Evolutionary conservation across 2,329 filamentous ascomycete genomes (phyloP), one percentile per base, ranked within the genome.

Genomic region (Camptophora hylomeconis): DNA sequence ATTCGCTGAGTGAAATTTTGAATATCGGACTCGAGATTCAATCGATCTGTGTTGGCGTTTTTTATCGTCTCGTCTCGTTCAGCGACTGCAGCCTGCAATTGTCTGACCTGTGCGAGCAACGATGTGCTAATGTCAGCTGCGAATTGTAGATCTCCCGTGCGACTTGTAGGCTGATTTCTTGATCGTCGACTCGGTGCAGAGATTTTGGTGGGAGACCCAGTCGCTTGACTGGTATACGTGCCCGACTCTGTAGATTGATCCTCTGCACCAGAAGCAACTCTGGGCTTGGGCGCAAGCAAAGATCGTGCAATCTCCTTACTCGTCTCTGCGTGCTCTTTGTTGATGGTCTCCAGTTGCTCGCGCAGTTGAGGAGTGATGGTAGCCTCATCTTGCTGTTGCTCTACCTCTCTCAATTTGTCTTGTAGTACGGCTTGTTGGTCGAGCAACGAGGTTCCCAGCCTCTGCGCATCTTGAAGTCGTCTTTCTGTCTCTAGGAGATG

Each of bases 121-220:
- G 84, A 93, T 5, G 83, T 93, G 49, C 84, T 94, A 46, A 98
- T 94, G 50, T 98, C 87, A 28, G 89, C 86, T n/a, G 87, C 89
- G 49, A 98, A 92, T 45, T 94, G 84, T 49, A 98, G 92, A 48
- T 98, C 89, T 51, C 95, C 84, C 8, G 92, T 77, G 28, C 86
- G 75, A 49, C 76, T 89, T 7, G 79, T 72, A 2, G 82, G 80
- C 50, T 94, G 87, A 45, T 95, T 95, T 32, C 89, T 72, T 50
- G 89, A 71, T 52, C 86, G 89, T 42, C 87, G 73, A 43, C 81
- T 87, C 1, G 84, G 84, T 6, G 89, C 80, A 45, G 69, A 80
- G 38, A 92, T 66, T 58, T 95, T 98, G 23, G 81, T 84, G 2
- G 87, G 87, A 14, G 87, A 94, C 34, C 73, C 77, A 6, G 78